Conservation (phyloP, 192 early-diverging fungal genomes). For the Backusella liffmaniae region DNA sequence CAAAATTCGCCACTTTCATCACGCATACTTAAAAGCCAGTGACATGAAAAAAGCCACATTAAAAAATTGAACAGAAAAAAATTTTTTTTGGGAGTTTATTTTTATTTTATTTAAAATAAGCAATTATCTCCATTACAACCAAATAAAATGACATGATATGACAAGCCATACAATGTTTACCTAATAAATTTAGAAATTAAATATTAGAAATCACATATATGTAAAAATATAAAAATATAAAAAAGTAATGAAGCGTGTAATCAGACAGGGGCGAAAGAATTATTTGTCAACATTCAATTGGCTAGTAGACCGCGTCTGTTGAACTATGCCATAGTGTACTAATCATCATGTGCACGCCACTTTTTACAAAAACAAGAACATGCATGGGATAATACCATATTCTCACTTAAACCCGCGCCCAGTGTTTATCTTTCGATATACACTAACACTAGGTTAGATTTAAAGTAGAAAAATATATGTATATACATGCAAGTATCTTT, state of each 20-base stretch:
- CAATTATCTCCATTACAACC: neutral
- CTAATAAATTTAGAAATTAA: neutral
- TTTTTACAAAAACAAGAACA: neutral
- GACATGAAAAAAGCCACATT: neutral
- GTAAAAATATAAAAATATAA: neutral
- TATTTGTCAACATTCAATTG: conserved; percentile 12
- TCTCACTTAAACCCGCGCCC: neutral
- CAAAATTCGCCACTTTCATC: too few relatives aligned
- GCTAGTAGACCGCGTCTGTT: conserved; percentile 12
- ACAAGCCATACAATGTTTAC: neutral
- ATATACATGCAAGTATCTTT: neutral
- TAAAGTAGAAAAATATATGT: neutral
- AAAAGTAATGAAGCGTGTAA: neutral
- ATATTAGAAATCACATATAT: neutral
- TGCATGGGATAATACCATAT: neutral
- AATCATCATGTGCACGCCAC: neutral
- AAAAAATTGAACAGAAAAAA: neutral
- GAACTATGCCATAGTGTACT: conserved; percentile 10
- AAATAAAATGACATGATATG: neutral
- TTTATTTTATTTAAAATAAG: neutral
- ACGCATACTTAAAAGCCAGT: neutral
- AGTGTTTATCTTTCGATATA: neutral
- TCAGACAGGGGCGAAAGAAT: conserved; percentile 16
- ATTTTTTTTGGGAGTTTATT: neutral
- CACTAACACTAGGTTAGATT: neutral